Evolutionary conservation across 2,329 filamentous ascomycete genomes (phyloP), one percentile per base, ranked within the genome.

Genomic region (Apiospora marii): DNA sequence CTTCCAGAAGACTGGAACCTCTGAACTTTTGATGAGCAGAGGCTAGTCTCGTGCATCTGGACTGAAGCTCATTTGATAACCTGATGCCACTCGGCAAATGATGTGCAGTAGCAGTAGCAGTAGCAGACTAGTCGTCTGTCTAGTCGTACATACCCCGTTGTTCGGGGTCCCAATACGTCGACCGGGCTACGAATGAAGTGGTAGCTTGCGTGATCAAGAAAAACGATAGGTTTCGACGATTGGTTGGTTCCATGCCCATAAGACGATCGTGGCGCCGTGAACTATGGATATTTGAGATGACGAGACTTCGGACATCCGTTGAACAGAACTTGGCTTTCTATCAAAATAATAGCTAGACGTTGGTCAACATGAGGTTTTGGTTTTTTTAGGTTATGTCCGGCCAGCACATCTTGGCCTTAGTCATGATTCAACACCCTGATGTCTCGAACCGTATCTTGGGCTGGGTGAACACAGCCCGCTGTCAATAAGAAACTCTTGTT

Each of bases 1-100:
- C 19, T 64, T 41, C 58, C 34, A 41, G 58, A 41, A 64, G 30
- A 64, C 58, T n/a, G 58, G 58, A 64, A 24, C 58, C 58, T 64
- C 41, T 64, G 58, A 64, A 14, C 34, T 34, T 64, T 64, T 64
- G n/a, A 64, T 64, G 58, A 64, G 34, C 14, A 34, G 34, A 22
- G n/a, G n/a, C 58, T 64, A 64, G 53, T 61, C 53, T 61, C 53
- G 30, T 10, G 30, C 53, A 37, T 19, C 12, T 61, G 53, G 30
- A n/a, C 2, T 61, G 30, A 37, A 61, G 30, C 30, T 61, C 53
- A 61, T 61, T 37, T 34, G 22, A 14, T 24, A 14, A 37, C 53
- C 16, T 37, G 53, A 34, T 37, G 19, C 53, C 30, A 61, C 16
- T 34, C 53, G 53, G 53, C 53, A 61, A 37, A 61, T 61, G 53